Evolutionary conservation across 768 basidiomycete genomes (phyloP).

Genomic region (Pleurotus sapidus): DNA sequence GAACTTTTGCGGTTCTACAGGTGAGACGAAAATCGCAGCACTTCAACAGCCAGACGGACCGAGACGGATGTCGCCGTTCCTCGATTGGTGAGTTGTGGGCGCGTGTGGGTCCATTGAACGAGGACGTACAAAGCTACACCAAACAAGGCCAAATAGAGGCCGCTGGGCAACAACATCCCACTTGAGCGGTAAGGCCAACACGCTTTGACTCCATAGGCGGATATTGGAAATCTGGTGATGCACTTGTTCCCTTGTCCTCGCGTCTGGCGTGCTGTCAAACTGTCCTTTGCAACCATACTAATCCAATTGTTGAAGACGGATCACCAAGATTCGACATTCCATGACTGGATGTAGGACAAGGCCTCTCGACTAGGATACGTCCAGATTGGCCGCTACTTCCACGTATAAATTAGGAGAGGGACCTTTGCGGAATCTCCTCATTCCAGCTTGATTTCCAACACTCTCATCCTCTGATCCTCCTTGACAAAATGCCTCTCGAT

Average conservation of each 20-base stretch:
- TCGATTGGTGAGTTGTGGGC: neutral
- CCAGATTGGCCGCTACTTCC: neutral
- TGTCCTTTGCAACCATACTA: too few species aligned
- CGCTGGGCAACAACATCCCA: neutral
- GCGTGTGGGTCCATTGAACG: constrained; percentile 7
- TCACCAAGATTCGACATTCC: too few species aligned
- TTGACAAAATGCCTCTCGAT: neutral
- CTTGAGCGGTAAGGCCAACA: neutral
- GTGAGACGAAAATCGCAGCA: too few species aligned
- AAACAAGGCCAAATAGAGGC: neutral
- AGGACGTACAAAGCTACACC: constrained; percentile 2
- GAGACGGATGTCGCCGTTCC: neutral
- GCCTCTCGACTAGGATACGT: neutral
- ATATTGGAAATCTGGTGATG: neutral
- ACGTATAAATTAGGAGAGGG: neutral
- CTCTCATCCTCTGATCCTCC: neutral
- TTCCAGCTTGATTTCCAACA: too few species aligned
- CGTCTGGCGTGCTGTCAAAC: neutral
- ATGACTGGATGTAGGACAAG: constrained; percentile 1
- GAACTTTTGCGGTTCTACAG: too few species aligned
- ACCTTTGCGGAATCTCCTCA: too few species aligned
- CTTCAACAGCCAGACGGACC: too few species aligned
- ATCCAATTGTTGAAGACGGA: too few species aligned
- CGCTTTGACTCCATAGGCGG: constrained; percentile 1
- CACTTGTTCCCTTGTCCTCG: neutral